These are phyloP conservation scores for Gossypium davidsonii DNA, from an alignment of 441 rosid genomes.

Conservation along the genomic window DNA sequence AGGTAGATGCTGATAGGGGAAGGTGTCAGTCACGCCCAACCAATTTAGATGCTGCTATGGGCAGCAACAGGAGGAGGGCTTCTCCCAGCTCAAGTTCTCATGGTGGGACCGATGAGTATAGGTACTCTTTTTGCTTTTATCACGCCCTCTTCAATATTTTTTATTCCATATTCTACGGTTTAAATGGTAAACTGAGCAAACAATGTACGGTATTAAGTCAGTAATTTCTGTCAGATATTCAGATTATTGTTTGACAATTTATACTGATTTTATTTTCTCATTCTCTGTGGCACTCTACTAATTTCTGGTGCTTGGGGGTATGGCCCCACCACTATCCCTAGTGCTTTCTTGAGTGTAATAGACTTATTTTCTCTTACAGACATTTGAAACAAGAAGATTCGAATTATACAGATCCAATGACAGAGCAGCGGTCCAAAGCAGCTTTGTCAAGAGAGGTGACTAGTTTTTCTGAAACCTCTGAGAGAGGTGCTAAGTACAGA, in stretches of 20 bases:
- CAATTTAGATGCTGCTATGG: constrained; percentile 29
- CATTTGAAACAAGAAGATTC: constrained; percentile 44
- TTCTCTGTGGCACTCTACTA: background rate
- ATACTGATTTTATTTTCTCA: background rate
- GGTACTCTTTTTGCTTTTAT: constrained; percentile 36
- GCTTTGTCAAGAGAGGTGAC: constrained; percentile 51
- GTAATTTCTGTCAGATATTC: background rate
- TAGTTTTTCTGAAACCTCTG: constrained; percentile 51
- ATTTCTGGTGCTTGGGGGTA: background rate
- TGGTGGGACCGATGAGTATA: constrained; percentile 62
- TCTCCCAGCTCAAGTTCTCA: constrained; percentile 59
- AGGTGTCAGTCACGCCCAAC: constrained; percentile 59
- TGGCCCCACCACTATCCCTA: constrained; percentile 11
- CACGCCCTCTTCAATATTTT: constrained; percentile 2
- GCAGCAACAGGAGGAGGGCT: constrained; percentile 34
- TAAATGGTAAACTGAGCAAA: constrained; percentile 1
- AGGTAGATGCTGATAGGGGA: constrained; percentile 57
- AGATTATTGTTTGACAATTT: background rate
- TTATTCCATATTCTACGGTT: constrained; percentile 1
- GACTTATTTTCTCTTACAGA: constrained; percentile 37
- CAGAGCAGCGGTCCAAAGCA: constrained; percentile 55
- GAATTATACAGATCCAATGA: constrained; percentile 33
- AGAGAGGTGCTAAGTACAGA: constrained; percentile 56
- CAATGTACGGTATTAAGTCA: constrained; percentile 14
- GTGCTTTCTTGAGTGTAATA: constrained; percentile 5